Conservation (phyloP, 2,329 filamentous ascomycete genomes). For the Aspergillus viridinutans region DNA sequence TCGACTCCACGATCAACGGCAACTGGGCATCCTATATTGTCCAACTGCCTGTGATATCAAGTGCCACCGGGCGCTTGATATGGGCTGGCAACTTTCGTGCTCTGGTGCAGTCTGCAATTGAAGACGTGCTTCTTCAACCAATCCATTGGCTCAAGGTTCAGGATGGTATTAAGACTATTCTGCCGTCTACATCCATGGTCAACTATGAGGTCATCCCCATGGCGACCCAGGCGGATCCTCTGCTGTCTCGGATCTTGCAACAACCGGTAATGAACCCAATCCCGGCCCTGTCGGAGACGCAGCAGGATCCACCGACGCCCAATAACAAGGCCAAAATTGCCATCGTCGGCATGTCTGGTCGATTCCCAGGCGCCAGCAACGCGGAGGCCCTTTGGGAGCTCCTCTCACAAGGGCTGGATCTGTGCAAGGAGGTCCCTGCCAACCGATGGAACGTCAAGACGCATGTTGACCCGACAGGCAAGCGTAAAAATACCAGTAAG, state of each 20-base stretch:
- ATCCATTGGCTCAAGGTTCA: too few relatives aligned
- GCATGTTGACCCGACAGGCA: conserved; percentile 64
- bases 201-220: too few relatives aligned
- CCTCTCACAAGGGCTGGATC: conserved; percentile 64
- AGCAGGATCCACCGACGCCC: background rate
- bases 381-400: conserved; percentile 66
- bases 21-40: too few relatives aligned
- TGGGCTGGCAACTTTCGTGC: too few relatives aligned
- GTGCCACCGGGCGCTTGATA: too few relatives aligned
- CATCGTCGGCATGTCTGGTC: conserved; percentile 73
- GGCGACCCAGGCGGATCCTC: too few relatives aligned
- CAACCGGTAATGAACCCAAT: conserved; percentile 43
- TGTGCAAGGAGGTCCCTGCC: conserved; percentile 60
- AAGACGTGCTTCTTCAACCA: too few relatives aligned
- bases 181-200: too few relatives aligned
- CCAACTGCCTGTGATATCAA: too few relatives aligned
- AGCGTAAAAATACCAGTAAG: conserved; percentile 66
- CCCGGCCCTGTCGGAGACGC: conserved; percentile 22
- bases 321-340: conserved; percentile 38
- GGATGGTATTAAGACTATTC: too few relatives aligned
- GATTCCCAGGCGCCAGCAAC: conserved; percentile 65
- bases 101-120: too few relatives aligned
- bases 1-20: too few relatives aligned
- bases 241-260: conserved; percentile 37
- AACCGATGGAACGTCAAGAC: conserved; percentile 65